Conservation (phyloP, 2,329 filamentous ascomycete species). For the Fusarium domesticum region DNA sequence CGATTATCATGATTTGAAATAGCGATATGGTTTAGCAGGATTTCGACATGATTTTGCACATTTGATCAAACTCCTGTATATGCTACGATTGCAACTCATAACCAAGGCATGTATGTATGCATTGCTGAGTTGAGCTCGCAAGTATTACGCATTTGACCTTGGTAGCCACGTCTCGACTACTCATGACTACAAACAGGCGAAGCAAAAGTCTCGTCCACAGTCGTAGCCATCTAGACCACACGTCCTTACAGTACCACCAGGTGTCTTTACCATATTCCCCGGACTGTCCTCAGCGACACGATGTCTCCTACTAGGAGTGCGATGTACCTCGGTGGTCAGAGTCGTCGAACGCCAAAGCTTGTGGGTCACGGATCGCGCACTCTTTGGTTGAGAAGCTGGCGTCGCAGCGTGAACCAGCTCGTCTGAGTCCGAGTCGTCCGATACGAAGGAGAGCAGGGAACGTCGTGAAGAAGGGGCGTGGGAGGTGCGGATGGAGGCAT, state of each 20-base stretch:
- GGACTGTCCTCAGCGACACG: constrained; percentile 20
- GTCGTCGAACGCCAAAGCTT: constrained; percentile 31
- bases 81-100: too few relatives aligned
- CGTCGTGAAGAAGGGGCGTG: constrained; percentile 31
- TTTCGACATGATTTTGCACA: background rate
- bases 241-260: constrained; percentile 47
- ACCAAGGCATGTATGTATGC: too few relatives aligned
- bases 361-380: constrained; percentile 14
- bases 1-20: background rate
- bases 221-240: constrained; percentile 56
- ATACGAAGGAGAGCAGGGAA: constrained; percentile 44
- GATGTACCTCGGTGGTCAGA: constrained; percentile 29
- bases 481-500: constrained; percentile 24
- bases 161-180: background rate
- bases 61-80: background rate
- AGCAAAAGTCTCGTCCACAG: constrained; percentile 59
- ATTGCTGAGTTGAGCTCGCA: too few relatives aligned
- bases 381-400: constrained; percentile 15
- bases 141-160: background rate
- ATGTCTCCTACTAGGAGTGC: constrained; percentile 28
- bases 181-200: constrained; percentile 46
- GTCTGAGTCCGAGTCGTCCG: constrained; percentile 40
- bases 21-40: background rate
- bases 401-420: constrained; percentile 25
- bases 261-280: constrained; percentile 39